Base-by-base conservation (phyloP, 805 yeast genomes). In the Metahyphopichia silvanorum region DNA sequence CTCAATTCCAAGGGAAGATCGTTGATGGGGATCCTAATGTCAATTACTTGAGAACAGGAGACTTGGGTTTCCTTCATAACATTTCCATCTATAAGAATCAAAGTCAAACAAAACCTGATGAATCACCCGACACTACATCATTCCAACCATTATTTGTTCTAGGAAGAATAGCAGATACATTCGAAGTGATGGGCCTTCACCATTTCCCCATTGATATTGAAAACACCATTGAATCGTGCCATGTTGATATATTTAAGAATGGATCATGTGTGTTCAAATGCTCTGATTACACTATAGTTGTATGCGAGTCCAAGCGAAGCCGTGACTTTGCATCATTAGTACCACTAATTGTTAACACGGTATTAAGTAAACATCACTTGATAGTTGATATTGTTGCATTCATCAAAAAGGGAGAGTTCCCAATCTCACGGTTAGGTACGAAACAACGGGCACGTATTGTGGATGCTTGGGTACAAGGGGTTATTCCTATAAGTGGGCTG, bases 191-290 rank as follows among this genome's bases (percentile, higher is more conserved):
- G 65, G 99, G 99, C 0, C 64, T 93, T 48, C 88, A 86, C 47
- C 95, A 87, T 55, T 91, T 93, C 66, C 94, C 94, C 1, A 61
- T 69, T 16, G 98, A 93, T 55, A 74, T 93, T 34, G 98, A 66
- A 34, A 61, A 62, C 40, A 67, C 71, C 11, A 64, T 67, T 19
- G 72, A 66, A 37, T 57, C 68, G 6, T 66, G 71, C 32, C 74
- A 67, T 37, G 79, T 59, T 38, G 67, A 37, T 71, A 93, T 35
- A 67, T 89, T 30, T 79, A 78, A 52, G 51, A 66, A 29, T 58
- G 73, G 73, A 1, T 60, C 81, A 19, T 80, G 88, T 46, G 71
- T 88, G 1, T 82, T 87, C 57, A 88, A 85, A 51, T 80, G 89
- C 24, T 89, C 88, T 6, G 91, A 87, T 12, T 77, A 83, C 47